Evolutionary conservation across 2,329 filamentous ascomycete species (phyloP).

Genomic region (Cladophialophora psammophila): DNA sequence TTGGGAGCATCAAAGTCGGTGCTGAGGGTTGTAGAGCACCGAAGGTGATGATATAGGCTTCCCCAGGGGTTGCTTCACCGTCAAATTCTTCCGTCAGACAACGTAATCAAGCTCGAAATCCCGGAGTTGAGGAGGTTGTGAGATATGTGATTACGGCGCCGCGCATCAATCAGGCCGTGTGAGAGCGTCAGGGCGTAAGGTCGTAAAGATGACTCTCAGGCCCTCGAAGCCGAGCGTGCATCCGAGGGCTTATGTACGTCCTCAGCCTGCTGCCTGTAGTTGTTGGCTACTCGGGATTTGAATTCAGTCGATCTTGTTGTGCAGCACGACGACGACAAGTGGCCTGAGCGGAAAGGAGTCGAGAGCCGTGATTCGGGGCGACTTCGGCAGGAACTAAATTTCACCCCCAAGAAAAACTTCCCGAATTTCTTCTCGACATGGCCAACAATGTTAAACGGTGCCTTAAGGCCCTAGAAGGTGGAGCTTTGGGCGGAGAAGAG

Average conservation of each 20-base stretch:
- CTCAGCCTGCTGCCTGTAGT: neutral
- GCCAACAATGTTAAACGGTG: no score
- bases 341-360: neutral
- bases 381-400: slow-evolving; percentile 1
- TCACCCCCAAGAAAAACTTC: neutral
- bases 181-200: neutral
- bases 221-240: neutral
- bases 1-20: neutral
- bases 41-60: neutral
- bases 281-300: neutral
- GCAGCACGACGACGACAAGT: neutral
- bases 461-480: no score
- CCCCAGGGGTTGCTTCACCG: neutral
- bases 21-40: neutral
- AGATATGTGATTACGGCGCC: neutral
- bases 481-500: no score
- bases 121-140: neutral
- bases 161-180: no score
- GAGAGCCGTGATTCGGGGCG: neutral
- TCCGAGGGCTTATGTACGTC: neutral
- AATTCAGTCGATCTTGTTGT: neutral
- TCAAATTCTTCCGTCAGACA: neutral
- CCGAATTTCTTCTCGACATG: no score
- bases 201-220: neutral
- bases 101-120: neutral